phyloP scores from a whole-genome alignment of 352 stramenopile species.

The Globisporangium recalcitrans region DNA sequence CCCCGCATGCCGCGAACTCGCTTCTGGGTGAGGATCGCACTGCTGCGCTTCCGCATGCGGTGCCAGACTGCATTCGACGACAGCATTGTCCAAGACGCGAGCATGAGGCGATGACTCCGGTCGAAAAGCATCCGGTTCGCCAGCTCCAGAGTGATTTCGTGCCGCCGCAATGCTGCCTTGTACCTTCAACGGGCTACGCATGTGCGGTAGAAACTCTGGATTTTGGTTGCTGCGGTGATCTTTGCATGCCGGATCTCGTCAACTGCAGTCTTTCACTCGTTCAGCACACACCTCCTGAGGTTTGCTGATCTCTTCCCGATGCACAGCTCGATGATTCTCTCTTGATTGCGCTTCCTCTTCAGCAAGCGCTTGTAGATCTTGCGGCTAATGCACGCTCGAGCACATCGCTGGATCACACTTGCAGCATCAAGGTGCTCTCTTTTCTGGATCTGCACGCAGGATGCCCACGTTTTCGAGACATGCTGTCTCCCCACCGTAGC shows the following conservation, averaged over 20 bases:
- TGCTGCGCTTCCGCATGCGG: constrained; percentile 37
- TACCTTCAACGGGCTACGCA: constrained; percentile 30
- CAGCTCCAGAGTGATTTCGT: constrained; percentile 38
- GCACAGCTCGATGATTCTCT: constrained; percentile 37
- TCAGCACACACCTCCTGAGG: constrained; percentile 14
- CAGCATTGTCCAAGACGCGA: constrained; percentile 33
- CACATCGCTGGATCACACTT: constrained; percentile 34
- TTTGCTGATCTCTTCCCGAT: constrained; percentile 22
- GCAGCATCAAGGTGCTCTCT: constrained; percentile 26
- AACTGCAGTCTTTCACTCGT: constrained; percentile 23
- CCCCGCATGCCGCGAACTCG: constrained; percentile 41
- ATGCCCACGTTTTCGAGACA: constrained; percentile 33
- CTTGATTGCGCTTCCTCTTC: constrained; percentile 27
- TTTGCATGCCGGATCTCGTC: constrained; percentile 4
- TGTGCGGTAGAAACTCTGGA: constrained; percentile 40
- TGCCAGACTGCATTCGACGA: constrained; percentile 44
- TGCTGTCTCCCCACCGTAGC: constrained; percentile 21
- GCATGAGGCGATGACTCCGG: constrained; percentile 25
- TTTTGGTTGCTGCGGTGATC: constrained; percentile 15
- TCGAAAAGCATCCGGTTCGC: constrained; percentile 45
- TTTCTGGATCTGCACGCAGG: constrained; percentile 30
- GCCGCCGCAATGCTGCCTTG: constrained; percentile 31
- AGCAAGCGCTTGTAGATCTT: constrained; percentile 33
- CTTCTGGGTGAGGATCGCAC: constrained; percentile 46
- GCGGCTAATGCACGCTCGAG: constrained; percentile 32